Conservation (phyloP, 306 rosid species). For the Citrullus mucosospermus region DNA sequence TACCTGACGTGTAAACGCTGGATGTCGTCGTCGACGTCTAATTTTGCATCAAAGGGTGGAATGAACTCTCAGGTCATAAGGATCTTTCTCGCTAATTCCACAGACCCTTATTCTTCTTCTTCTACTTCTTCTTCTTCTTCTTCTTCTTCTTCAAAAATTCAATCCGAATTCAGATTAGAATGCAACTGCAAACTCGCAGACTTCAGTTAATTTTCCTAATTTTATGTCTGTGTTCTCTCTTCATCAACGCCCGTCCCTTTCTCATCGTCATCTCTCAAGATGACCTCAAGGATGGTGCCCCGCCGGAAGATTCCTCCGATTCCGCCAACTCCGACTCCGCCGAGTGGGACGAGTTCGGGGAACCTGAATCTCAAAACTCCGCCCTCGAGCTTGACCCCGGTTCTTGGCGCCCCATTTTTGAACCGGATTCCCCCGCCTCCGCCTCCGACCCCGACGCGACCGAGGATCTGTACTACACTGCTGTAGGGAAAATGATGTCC, state of each 20-base stretch:
- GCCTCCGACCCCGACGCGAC: constrained; percentile 8
- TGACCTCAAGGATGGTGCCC: constrained; percentile 41
- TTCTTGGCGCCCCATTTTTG: constrained; percentile 87
- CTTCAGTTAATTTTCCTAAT: constrained; percentile 24
- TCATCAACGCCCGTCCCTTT: constrained; percentile 45
- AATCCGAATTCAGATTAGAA: neutral
- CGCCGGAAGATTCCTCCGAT: constrained; percentile 39
- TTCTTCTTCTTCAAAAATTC: neutral
- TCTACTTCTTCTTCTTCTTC: neutral
- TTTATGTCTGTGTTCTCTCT: constrained; percentile 26
- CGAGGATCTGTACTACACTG: constrained; percentile 41
- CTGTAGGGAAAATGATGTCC: constrained; percentile 30
- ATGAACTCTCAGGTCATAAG: neutral
- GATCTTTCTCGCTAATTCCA: neutral
- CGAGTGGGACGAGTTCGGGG: constrained; percentile 93
- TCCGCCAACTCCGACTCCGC: constrained; percentile 34
- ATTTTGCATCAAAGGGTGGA: neutral
- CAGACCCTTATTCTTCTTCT: neutral
- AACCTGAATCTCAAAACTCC: constrained; percentile 46
- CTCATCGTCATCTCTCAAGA: constrained; percentile 72
- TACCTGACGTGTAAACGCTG: neutral
- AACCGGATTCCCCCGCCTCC: constrained; percentile 31
- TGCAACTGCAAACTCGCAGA: constrained; percentile 13
- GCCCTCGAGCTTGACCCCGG: constrained; percentile 84
- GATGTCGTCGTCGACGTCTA: neutral